These are phyloP conservation scores for Lyophyllum atratum DNA, from an alignment of 768 basidiomycete species.

Conservation along the genomic window DNA sequence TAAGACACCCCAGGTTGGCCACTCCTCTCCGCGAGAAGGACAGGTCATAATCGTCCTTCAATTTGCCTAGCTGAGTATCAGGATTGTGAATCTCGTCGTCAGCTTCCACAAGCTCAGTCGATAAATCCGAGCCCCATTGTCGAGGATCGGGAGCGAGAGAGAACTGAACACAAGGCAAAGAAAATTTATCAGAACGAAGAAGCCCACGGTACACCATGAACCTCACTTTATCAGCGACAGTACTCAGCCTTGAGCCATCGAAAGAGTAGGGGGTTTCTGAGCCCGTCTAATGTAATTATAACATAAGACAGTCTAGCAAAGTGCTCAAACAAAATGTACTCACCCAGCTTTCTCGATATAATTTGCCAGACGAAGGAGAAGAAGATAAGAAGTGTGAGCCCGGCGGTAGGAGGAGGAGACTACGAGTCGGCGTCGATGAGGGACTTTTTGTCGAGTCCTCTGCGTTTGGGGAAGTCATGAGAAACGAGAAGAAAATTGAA, in stretches of 20 bases:
- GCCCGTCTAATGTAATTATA: conserved; percentile 26
- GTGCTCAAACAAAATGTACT: background rate
- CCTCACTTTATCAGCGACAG: conserved; percentile 47
- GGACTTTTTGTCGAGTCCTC: conserved; percentile 30
- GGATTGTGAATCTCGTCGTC: conserved; percentile 81
- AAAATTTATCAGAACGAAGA: background rate
- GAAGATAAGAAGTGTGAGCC: conserved; percentile 9
- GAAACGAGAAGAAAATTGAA: conserved; percentile 11
- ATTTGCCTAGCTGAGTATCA: conserved; percentile 31
- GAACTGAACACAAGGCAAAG: conserved; percentile 41
- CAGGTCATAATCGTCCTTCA: conserved; percentile 35
- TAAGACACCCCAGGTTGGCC: conserved; percentile 71
- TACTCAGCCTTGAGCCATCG: conserved; percentile 40
- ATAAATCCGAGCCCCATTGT: conserved; percentile 64
- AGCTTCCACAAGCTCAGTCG: conserved; percentile 54
- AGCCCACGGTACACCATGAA: background rate
- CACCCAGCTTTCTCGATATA: conserved; percentile 46
- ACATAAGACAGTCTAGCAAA: background rate
- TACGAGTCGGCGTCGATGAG: conserved; percentile 32
- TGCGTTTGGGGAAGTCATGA: conserved; percentile 32
- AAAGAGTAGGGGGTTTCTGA: conserved; percentile 48
- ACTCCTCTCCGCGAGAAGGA: conserved; percentile 63
- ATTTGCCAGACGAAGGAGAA: conserved; percentile 33
- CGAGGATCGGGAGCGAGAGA: conserved; percentile 66
- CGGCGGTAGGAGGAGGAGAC: conserved; percentile 23